Base-by-base conservation (phyloP, 2,329 filamentous ascomycete species). In the Pseudopithomyces maydicus region DNA sequence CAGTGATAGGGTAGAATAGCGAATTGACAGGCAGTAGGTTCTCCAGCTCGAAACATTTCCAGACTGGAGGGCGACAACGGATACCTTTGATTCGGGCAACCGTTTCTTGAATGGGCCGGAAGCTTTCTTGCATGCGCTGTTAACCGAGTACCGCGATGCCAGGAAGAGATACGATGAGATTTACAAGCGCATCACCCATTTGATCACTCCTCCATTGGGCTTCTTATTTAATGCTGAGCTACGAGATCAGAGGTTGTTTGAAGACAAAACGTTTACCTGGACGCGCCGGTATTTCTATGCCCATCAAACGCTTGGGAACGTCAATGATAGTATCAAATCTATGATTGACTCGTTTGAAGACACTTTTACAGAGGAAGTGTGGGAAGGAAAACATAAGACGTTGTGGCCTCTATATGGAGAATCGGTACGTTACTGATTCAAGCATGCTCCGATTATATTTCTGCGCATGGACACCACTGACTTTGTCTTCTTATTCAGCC, bases 261-360 rank as follows among this genome's bases (percentile, higher is more conserved):
- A 88, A 68, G 85, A 88, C 65, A 78, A 80, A 51, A 73, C 84
- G 53, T 87, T 86, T 64, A 87, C 85, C 1, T 87, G 85, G 73
- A 85, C 84, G 15, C 78, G 84, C 0, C 80, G 85, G 15, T 87
- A 88, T 64, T 88, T 87, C 66, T 88, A 85, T 81, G 84, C 84
- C 0, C 86, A 82, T 64, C 85, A 87, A 70, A 85, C 84, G 11
- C 79, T 87, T 3, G 84, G 83, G 35, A 82, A 84, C 33, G 82
- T 87, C 63, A 87, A 85, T 63, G 82, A 84, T 47, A 81, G 80
- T 58, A 85, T 88, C 67, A 82, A 84, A 61, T 78, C 81, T 29
- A 86, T 87, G 79, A 77, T 85, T 10, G 77, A 83, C 45, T 79
- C 83, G 10, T 87, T 85, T 65, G 74, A 81, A 52, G 81, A 85